Evolutionary conservation across 148 eudicot species (phyloP).

Genomic region (Chenopodium quinoa): DNA sequence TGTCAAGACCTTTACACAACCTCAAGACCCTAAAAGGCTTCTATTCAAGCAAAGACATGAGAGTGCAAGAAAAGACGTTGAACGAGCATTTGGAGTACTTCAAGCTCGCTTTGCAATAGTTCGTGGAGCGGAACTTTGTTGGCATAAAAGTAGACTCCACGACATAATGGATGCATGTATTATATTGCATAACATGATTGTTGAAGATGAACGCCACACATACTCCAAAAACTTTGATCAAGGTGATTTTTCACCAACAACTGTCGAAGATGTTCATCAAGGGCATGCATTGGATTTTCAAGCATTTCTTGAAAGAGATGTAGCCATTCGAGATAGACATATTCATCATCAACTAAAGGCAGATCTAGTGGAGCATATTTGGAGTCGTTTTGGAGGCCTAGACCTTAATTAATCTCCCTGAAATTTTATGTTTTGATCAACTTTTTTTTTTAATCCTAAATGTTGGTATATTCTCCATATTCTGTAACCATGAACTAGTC

Average conservation of each 20-base stretch:
- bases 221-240: neutral
- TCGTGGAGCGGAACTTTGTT: neutral
- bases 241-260: neutral
- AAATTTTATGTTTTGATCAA: no score
- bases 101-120: conserved; percentile 9
- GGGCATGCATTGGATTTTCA: neutral
- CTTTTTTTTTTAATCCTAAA: no score
- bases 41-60: conserved; percentile 10
- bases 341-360: neutral
- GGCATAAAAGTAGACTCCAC: neutral
- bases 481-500: no score
- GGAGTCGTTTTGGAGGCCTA: neutral
- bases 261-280: neutral
- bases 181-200: conserved; percentile 3
- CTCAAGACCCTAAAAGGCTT: neutral
- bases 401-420: no score
- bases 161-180: neutral
- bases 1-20: neutral
- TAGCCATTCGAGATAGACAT: neutral
- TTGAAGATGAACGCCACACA: neutral
- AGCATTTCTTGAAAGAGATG: neutral
- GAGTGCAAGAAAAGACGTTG: conserved; percentile 21
- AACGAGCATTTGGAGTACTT: neutral
- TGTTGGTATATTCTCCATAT: no score
- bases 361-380: conserved; percentile 12